Base-by-base conservation (phyloP, 2,329 filamentous ascomycete genomes). In the Aspergillus pseudoterreus region DNA sequence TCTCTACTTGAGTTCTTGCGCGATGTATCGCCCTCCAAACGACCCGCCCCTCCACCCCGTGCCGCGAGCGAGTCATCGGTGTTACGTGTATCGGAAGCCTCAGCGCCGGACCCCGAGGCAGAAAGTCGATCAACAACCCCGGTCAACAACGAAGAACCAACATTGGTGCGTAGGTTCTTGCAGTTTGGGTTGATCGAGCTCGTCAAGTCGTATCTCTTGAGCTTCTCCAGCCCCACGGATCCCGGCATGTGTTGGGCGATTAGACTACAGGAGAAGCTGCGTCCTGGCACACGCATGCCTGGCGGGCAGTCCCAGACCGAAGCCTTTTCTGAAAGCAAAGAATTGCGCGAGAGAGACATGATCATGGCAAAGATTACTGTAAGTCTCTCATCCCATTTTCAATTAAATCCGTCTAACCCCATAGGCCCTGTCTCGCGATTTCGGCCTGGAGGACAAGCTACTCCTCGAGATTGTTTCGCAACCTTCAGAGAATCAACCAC, bases 181-280 rank as follows among this genome's bases (percentile, higher is more conserved):
- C 82, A 85, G 55, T 82, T 83, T 15, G 84, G 84, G 52, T 64
- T 84, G 11, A 79, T 84, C 2, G 82, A 85, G 57, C 64, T 84
- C 10, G 64, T 84, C 6, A 84, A 86, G 58, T 80, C 83, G 21
- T 86, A 84, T 52, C 66, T 84, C 45, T 64, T 81, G 53, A 69
- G 64, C 43, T 65, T 71, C 35, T 66, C 67, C 0, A 50, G 62
- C 17, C 64, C 67, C 11, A 58, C 67, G 42, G 68, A 71, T 12
- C 65, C 69, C 0, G 72, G 71, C 1, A 68, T 77, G 70, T 70
- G 70, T 11, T 75, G 73, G 72, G 67, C 75, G 0, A 61, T 71
- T 43, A 66, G 82, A 33, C 68, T 85, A 55, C 81, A 82, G 65
- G 82, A 86, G 59, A 79, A 80, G 55, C 65, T 80, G 21, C 75